Evolutionary conservation across 2,329 filamentous ascomycete species (phyloP).

Genomic region (Dendrostoma leiphaemia): DNA sequence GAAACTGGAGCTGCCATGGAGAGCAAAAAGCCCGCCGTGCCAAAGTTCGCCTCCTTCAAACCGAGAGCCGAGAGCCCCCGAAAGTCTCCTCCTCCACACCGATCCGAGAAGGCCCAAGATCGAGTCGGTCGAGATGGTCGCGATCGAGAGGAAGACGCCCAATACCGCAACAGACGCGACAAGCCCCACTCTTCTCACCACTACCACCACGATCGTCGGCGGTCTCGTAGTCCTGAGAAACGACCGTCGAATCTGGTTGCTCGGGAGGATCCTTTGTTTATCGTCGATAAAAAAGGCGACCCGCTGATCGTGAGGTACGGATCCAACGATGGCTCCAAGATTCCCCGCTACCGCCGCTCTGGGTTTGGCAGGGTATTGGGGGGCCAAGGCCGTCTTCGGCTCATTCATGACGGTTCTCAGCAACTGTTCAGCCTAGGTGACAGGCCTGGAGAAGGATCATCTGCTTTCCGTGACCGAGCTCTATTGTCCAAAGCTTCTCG

Average conservation of each 20-base stretch:
- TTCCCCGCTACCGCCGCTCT: conserved; percentile 69
- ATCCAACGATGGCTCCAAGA: conserved; percentile 65
- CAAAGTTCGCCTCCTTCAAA: conserved; percentile 29
- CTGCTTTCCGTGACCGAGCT: conserved; percentile 44
- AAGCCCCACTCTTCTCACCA: conserved; percentile 8
- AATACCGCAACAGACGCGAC: conserved; percentile 4
- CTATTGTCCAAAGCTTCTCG: conserved; percentile 43
- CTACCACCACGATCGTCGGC: conserved; percentile 11
- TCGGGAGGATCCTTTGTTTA: conserved; percentile 40
- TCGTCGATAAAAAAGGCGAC: conserved; percentile 75
- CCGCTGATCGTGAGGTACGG: conserved; percentile 73
- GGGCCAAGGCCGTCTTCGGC: conserved; percentile 53
- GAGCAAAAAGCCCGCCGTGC: conserved; percentile 25
- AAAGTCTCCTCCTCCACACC: neutral
- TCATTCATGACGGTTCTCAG: conserved; percentile 63
- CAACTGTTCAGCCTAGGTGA: conserved; percentile 51
- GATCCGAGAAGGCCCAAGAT: neutral
- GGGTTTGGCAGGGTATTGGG: conserved; percentile 73
- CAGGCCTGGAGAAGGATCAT: conserved; percentile 37
- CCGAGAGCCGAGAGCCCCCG: neutral
- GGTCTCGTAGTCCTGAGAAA: conserved; percentile 11
- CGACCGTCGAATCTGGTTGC: neutral
- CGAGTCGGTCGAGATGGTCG: neutral
- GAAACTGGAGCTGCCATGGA: no score
- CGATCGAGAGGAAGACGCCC: conserved; percentile 5